These are phyloP conservation scores for Glycine latifolia DNA, from an alignment of 306 rosid species.

Conservation along the genomic window DNA sequence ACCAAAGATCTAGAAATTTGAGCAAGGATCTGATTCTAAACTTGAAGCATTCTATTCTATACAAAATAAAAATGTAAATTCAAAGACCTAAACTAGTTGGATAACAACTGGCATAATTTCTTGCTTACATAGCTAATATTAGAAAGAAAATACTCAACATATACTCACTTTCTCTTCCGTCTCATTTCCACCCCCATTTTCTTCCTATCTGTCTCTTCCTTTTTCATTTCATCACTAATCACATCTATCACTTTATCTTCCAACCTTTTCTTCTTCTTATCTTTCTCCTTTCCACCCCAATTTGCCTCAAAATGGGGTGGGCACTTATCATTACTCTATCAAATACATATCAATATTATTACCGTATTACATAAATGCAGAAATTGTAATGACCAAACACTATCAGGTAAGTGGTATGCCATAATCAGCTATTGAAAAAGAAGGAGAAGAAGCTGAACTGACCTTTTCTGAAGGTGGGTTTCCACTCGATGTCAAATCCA, in stretches of 20 bases:
- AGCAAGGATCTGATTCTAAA: background rate
- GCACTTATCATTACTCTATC: background rate
- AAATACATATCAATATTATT: background rate
- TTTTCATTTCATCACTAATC: too few species aligned
- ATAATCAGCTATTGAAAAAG: background rate
- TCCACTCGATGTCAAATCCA: constrained; percentile 93
- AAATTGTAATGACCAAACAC: background rate
- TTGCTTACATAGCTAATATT: background rate
- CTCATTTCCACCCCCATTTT: too few species aligned
- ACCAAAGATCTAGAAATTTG: too few species aligned
- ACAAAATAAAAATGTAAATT: background rate
- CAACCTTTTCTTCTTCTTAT: too few species aligned
- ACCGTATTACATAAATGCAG: background rate
- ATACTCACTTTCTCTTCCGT: background rate
- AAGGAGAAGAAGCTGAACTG: constrained; percentile 23
- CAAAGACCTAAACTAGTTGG: constrained; percentile 8
- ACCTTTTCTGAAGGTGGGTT: constrained; percentile 75
- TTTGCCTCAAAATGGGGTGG: background rate
- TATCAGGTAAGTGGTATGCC: background rate
- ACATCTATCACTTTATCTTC: too few species aligned
- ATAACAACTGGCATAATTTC: too few species aligned
- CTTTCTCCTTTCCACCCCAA: background rate
- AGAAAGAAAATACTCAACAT: background rate
- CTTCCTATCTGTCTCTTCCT: too few species aligned
- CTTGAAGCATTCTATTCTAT: background rate